Evolutionary conservation across 345 rosid genomes (phyloP).

Genomic region (Corymbia maculata): DNA sequence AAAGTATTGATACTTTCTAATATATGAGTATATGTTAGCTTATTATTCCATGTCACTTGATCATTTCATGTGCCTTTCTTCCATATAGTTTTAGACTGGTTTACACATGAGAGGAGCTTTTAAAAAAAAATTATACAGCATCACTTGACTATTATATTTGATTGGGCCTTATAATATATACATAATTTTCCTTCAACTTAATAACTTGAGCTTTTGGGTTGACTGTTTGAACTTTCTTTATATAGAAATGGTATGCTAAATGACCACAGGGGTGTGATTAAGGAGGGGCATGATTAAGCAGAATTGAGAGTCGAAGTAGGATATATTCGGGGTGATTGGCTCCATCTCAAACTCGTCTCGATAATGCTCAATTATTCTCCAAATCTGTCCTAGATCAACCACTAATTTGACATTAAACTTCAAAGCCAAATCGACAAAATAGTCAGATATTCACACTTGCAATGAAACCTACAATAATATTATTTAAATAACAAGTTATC

Average conservation of each 20-base stretch:
- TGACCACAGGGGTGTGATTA: neutral
- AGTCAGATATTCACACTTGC: neutral
- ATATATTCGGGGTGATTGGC: neutral
- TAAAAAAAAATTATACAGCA: neutral
- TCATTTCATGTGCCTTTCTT: neutral
- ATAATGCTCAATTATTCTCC: neutral
- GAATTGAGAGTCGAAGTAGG: neutral
- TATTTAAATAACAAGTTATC: neutral
- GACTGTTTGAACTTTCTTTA: neutral
- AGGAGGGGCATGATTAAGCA: neutral
- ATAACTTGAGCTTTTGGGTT: neutral
- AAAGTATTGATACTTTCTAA: too few relatives aligned
- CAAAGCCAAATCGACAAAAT: neutral
- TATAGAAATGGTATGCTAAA: neutral
- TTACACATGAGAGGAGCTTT: neutral
- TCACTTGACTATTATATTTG: neutral
- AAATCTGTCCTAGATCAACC: neutral
- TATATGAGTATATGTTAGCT: neutral
- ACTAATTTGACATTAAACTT: neutral
- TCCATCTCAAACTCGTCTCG: neutral
- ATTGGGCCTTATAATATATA: neutral
- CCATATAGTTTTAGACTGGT: neutral
- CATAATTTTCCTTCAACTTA: neutral
- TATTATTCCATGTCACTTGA: neutral
- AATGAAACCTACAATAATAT: neutral